phyloP scores from a whole-genome alignment of 306 rosid species.

The Glycine tomentella region DNA sequence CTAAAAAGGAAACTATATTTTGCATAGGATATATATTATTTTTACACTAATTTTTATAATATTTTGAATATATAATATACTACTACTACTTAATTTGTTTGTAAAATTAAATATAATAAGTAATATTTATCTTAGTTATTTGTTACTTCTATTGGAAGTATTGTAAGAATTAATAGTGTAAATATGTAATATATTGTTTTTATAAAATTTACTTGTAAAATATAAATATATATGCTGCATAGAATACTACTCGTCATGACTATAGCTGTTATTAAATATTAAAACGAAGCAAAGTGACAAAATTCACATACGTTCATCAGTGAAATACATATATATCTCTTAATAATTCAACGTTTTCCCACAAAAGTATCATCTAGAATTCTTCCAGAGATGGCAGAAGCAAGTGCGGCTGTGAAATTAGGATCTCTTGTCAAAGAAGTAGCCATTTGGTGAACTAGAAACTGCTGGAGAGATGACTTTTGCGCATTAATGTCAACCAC shows the following conservation, averaged over 20 bases:
- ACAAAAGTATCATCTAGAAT: slow-evolving; percentile 40
- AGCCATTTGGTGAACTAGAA: slow-evolving; percentile 81
- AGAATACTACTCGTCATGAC: too few relatives aligned
- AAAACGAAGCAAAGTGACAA: background rate
- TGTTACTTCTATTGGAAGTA: too few relatives aligned
- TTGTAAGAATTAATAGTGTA: too few relatives aligned
- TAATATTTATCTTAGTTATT: too few relatives aligned
- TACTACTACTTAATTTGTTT: too few relatives aligned
- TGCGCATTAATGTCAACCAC: slow-evolving; percentile 14
- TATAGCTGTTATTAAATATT: background rate
- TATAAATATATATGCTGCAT: background rate
- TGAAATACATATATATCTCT: background rate
- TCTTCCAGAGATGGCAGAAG: slow-evolving; percentile 70
- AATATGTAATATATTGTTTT: too few relatives aligned
- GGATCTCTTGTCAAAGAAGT: slow-evolving; percentile 82
- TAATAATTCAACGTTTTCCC: slow-evolving; percentile 1
- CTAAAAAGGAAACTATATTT: too few relatives aligned
- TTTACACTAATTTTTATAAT: too few relatives aligned
- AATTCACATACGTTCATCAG: background rate
- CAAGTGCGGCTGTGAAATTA: slow-evolving; percentile 72
- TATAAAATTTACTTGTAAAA: background rate
- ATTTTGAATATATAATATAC: too few relatives aligned
- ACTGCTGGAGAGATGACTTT: slow-evolving; percentile 52
- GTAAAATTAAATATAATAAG: too few relatives aligned
- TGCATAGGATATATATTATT: too few relatives aligned